Evolutionary conservation across 257 asterid species (phyloP).

Genomic region (Solanum chilense): DNA sequence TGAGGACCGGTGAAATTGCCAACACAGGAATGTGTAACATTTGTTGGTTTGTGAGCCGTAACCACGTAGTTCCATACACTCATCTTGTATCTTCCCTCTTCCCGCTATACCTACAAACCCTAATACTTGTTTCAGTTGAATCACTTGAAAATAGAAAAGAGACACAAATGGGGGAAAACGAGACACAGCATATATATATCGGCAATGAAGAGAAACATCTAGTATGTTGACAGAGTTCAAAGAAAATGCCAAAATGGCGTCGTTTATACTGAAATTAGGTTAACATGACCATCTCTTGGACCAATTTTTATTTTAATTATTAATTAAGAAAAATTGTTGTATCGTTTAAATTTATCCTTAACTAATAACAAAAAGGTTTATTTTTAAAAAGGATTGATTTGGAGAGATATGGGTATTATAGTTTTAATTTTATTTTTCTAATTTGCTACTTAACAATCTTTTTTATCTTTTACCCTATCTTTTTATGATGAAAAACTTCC

Average conservation of each 20-base stretch:
- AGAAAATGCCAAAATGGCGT: background rate
- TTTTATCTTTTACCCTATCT: background rate
- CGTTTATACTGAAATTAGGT: background rate
- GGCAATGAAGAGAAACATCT: background rate
- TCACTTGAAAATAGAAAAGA: background rate
- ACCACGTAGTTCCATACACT: slow-evolving; percentile 98
- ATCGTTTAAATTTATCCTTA: background rate
- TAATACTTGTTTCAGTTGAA: background rate
- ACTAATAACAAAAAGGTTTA: too few species aligned
- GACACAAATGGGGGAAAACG: background rate
- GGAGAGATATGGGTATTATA: background rate
- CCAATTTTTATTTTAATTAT: background rate
- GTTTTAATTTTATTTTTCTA: background rate
- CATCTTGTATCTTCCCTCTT: slow-evolving; percentile 18
- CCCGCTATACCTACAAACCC: background rate
- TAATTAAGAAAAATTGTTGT: too few species aligned
- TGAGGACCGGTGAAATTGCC: slow-evolving; percentile 94
- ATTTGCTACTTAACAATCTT: background rate
- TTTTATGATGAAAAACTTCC: background rate
- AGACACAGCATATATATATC: background rate
- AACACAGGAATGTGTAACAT: slow-evolving; percentile 92
- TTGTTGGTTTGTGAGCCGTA: slow-evolving; percentile 99
- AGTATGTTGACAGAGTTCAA: background rate
- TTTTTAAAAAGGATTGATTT: background rate
- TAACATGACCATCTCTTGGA: background rate